Conservation (phyloP, 2,329 filamentous ascomycete species). For the Microsporum audouinii region DNA sequence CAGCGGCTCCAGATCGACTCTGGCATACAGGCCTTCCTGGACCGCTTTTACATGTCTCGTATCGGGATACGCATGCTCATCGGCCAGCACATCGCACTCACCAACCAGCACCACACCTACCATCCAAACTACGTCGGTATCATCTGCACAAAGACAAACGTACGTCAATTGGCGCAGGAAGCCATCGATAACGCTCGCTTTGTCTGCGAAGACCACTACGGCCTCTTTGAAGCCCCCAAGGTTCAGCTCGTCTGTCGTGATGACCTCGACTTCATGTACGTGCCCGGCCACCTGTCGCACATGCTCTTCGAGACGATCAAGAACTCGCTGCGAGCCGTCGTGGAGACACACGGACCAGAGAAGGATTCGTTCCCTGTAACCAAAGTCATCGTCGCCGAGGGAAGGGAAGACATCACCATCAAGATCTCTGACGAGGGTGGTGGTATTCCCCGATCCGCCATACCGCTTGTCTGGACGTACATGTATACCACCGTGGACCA, state of each 20-base stretch:
- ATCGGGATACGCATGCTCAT: slow-evolving; percentile 99
- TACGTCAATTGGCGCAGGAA: slow-evolving; percentile 85
- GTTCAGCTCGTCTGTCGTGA: slow-evolving; percentile 93
- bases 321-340: slow-evolving; percentile 92
- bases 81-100: slow-evolving; percentile 93
- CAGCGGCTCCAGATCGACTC: slow-evolving; percentile 98
- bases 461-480: slow-evolving; percentile 98
- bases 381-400: slow-evolving; percentile 94
- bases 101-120: slow-evolving; percentile 77
- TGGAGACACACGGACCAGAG: slow-evolving; percentile 87
- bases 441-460: slow-evolving; percentile 82
- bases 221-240: slow-evolving; percentile 90
- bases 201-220: slow-evolving; percentile 97
- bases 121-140: slow-evolving; percentile 96
- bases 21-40: slow-evolving; percentile 92
- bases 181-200: slow-evolving; percentile 98
- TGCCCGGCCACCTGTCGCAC: slow-evolving; percentile 94
- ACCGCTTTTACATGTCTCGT: slow-evolving; percentile 98
- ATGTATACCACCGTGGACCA: slow-evolving; percentile 99
- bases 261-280: slow-evolving; percentile 97
- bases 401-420: slow-evolving; percentile 97
- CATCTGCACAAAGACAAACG: slow-evolving; percentile 97
- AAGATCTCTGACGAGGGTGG: slow-evolving; percentile 96
- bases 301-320: slow-evolving; percentile 99
- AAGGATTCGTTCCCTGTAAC: slow-evolving; percentile 94